phyloP scores from a whole-genome alignment of 202 grass and related monocot species.

The Alloteropsis angusta region DNA sequence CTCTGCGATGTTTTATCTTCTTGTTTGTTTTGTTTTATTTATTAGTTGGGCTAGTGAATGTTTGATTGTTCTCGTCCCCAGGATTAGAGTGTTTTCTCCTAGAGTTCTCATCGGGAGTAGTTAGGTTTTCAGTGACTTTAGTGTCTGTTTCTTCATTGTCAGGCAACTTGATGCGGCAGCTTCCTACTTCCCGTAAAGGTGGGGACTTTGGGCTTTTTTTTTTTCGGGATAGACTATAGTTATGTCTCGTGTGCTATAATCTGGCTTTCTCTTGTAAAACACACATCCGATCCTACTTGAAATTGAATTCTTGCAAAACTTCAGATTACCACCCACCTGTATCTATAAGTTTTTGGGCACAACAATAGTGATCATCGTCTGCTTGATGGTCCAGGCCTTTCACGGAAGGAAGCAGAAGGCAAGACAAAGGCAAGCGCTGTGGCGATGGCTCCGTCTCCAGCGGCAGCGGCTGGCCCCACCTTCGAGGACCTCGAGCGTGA shows the following conservation, averaged over 20 bases:
- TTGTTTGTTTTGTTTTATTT: background rate
- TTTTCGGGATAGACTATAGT: background rate
- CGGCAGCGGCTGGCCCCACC: slow-evolving; percentile 28
- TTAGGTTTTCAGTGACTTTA: background rate
- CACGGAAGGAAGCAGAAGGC: background rate
- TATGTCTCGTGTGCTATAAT: background rate
- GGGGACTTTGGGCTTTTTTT: no score
- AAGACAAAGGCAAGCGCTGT: background rate
- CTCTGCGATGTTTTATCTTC: background rate
- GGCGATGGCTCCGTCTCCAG: slow-evolving; percentile 38
- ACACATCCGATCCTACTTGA: background rate
- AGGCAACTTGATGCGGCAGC: slow-evolving; percentile 21
- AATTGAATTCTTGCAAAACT: background rate
- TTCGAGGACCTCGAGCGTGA: slow-evolving; percentile 80
- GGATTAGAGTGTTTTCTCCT: background rate
- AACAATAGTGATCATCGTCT: background rate
- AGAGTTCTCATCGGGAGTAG: background rate
- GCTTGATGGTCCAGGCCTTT: background rate
- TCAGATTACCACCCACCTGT: background rate
- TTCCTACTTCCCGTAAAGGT: slow-evolving; percentile 1
- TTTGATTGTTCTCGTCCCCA: slow-evolving; percentile 6
- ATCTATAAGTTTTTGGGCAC: background rate
- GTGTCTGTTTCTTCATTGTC: slow-evolving; percentile 14
- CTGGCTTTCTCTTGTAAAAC: background rate
- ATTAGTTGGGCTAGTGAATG: background rate